Evolutionary conservation across 1,139 yeast species (phyloP).

Genomic region (Diutina rugosa): DNA sequence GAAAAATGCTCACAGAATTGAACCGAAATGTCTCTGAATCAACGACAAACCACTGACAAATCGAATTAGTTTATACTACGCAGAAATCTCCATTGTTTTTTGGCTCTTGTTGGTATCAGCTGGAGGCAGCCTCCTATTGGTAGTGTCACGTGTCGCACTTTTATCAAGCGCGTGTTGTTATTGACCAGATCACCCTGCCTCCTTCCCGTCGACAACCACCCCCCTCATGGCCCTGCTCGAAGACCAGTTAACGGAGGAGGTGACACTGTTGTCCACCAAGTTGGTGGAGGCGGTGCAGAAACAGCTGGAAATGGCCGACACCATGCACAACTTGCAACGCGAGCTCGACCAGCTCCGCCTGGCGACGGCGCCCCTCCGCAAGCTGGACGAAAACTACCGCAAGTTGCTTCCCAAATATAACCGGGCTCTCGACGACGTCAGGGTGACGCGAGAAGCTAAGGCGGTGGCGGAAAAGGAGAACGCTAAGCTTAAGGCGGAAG

Average conservation of each 20-base stretch:
- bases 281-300: slow-evolving; percentile 48
- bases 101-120: too few species aligned
- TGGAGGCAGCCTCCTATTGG: not conserved
- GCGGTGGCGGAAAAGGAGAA: slow-evolving; percentile 47
- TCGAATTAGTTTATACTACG: too few species aligned
- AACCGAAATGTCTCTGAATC: too few species aligned
- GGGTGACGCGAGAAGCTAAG: slow-evolving; percentile 19
- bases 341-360: not conserved
- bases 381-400: slow-evolving; percentile 5
- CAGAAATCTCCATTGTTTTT: too few species aligned
- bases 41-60: too few species aligned
- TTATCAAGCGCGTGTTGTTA: not conserved
- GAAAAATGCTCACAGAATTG: too few species aligned
- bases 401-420: slow-evolving; percentile 12
- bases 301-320: slow-evolving; percentile 41
- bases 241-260: slow-evolving; percentile 18
- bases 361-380: not conserved
- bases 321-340: slow-evolving; percentile 16
- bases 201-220: not conserved
- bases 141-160: not conserved
- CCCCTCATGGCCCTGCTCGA: not conserved
- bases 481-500: slow-evolving; percentile 48
- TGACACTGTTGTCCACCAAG: slow-evolving; percentile 44
- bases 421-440: slow-evolving; percentile 13
- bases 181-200: not conserved